A percentile compares a stretch with the other conserved stretches of the same genome.
Conservation (phyloP, 78 protist genomes). For the Dictyostelium firmibasis region DNA sequence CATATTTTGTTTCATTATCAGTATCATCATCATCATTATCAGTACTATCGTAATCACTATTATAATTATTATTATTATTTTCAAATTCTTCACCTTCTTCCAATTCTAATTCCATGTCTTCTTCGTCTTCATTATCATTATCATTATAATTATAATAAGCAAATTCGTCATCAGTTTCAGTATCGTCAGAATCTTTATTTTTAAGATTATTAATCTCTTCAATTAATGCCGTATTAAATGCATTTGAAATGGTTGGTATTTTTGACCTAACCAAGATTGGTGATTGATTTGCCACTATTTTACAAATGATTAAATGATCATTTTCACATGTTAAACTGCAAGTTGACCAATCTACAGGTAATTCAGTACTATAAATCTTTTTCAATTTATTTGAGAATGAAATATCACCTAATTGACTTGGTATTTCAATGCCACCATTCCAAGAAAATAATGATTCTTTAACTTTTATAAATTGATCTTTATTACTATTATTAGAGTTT, state of each 20-base stretch:
- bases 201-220: neutral
- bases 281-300: neutral
- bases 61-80: neutral
- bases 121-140: constrained; percentile 29
- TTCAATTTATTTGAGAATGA: neutral
- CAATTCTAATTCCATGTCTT: neutral
- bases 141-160: neutral
- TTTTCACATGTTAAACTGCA: constrained; percentile 23
- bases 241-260: constrained; percentile 6
- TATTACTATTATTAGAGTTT: neutral
- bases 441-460: constrained; percentile 37
- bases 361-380: neutral
- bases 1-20: neutral
- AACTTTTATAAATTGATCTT: neutral
- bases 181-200: neutral
- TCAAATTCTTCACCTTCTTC: neutral
- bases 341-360: constrained; percentile 31
- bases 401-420: constrained; percentile 1
- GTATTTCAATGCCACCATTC: constrained; percentile 58
- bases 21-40: neutral
- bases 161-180: neutral
- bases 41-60: neutral
- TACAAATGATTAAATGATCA: constrained; percentile 9
- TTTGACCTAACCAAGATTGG: constrained; percentile 18
- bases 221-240: neutral